These are phyloP conservation scores for Garcia nutans DNA, from an alignment of 345 rosid species.

Conservation along the genomic window DNA sequence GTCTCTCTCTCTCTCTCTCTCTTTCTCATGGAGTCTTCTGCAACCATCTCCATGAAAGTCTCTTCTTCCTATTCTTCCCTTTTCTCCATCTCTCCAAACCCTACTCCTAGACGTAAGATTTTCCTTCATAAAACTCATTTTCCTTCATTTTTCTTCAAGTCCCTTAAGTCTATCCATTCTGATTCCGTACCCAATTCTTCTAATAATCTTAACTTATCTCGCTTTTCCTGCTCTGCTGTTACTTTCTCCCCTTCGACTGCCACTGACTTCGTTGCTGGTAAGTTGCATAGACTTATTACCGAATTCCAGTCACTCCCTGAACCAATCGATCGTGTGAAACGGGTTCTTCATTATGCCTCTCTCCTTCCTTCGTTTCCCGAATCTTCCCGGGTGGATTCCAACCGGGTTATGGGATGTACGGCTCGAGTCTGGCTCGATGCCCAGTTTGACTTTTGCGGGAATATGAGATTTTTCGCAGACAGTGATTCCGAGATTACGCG, in stretches of 20 bases:
- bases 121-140: background rate
- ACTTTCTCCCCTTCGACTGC: slow-evolving; percentile 46
- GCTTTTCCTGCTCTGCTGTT: slow-evolving; percentile 55
- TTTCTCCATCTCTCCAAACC: background rate
- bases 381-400: slow-evolving; percentile 56
- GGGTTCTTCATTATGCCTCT: slow-evolving; percentile 61
- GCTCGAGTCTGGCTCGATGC: slow-evolving; percentile 87
- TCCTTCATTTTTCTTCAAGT: slow-evolving; percentile 18
- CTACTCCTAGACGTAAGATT: background rate
- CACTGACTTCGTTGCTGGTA: slow-evolving; percentile 43
- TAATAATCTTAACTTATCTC: slow-evolving; percentile 2
- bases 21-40: slow-evolving; percentile 14
- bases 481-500: slow-evolving; percentile 83
- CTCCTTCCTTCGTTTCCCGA: slow-evolving; percentile 57
- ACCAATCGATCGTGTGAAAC: slow-evolving; percentile 65
- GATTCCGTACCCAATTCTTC: slow-evolving; percentile 19
- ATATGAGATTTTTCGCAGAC: slow-evolving; percentile 74
- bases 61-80: background rate
- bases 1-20: background rate
- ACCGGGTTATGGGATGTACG: slow-evolving; percentile 97
- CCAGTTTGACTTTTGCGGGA: slow-evolving; percentile 53
- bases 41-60: slow-evolving; percentile 11
- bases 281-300: slow-evolving; percentile 48
- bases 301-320: slow-evolving; percentile 66
- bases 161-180: slow-evolving; percentile 39